Evolutionary conservation across 805 yeast genomes (phyloP).

Genomic region (Candida golubevii): DNA sequence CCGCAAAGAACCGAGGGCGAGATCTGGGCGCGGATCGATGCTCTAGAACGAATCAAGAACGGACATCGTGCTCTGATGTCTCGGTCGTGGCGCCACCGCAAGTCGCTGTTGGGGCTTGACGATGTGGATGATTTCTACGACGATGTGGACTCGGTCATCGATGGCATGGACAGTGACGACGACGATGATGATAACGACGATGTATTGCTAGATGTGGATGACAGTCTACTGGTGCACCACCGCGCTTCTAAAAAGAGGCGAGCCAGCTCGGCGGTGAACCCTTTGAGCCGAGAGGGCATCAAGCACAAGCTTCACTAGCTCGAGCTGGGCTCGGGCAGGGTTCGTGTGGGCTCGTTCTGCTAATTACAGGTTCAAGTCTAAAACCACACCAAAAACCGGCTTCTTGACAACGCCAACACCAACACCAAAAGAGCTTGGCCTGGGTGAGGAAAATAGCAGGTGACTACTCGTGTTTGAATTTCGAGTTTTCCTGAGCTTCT

Average conservation of each 20-base stretch:
- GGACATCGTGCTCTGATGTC: constrained; percentile 19
- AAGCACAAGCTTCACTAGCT: constrained; percentile 11
- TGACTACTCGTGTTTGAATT: too few species aligned
- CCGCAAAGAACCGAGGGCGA: constrained; percentile 74
- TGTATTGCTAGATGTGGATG: constrained; percentile 37
- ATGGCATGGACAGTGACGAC: constrained; percentile 29
- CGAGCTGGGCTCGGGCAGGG: constrained; percentile 4
- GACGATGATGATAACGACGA: constrained; percentile 13
- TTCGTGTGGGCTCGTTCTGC: neutral
- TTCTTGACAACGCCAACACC: too few species aligned
- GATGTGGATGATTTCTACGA: constrained; percentile 42
- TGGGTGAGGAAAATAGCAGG: too few species aligned
- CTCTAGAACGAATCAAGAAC: constrained; percentile 19
- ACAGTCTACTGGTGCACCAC: constrained; percentile 21
- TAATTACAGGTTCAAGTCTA: too few species aligned
- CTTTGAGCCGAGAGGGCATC: constrained; percentile 23
- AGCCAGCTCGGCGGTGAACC: constrained; percentile 42
- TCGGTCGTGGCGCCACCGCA: constrained; percentile 25
- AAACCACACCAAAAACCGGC: too few species aligned
- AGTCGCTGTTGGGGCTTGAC: constrained; percentile 38
- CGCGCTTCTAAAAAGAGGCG: constrained; percentile 26
- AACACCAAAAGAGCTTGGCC: too few species aligned
- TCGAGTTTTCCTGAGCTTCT: too few species aligned
- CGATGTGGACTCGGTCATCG: constrained; percentile 39
- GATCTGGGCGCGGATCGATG: constrained; percentile 57